phyloP scores from a whole-genome alignment of 2,329 filamentous ascomycete species.

The Aschersonia sp. region DNA sequence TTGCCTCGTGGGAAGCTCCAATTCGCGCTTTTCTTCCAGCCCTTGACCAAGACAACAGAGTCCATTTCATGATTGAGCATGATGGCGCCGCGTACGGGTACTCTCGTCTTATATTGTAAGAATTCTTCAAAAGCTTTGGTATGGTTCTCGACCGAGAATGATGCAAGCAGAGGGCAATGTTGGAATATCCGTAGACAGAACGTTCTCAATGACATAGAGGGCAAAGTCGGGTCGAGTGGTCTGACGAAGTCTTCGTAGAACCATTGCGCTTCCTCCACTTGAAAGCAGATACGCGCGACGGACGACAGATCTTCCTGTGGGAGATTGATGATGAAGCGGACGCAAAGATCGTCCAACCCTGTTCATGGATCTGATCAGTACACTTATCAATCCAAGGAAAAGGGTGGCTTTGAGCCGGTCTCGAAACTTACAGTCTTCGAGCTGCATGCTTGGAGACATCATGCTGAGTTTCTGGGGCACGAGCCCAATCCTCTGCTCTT shows the following conservation, averaged over 20 bases:
- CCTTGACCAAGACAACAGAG: constrained; percentile 81
- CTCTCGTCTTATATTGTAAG: constrained; percentile 81
- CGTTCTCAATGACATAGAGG: constrained; percentile 67
- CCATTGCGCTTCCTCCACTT: constrained; percentile 99
- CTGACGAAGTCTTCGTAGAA: constrained; percentile 99
- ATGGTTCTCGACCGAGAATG: constrained; percentile 65
- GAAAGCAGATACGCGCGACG: constrained; percentile 91
- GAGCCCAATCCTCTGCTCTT: constrained; percentile 5
- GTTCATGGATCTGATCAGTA: constrained; percentile 11
- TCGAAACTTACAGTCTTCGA: constrained; percentile 64
- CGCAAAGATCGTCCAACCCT: constrained; percentile 96
- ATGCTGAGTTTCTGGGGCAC: constrained; percentile 37
- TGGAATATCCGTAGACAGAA: constrained; percentile 89
- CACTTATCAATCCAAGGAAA: no score
- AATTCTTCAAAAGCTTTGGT: constrained; percentile 82
- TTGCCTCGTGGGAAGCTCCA: constrained; percentile 97
- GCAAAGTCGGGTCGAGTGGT: constrained; percentile 69
- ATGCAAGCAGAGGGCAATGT: constrained; percentile 78
- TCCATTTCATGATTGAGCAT: constrained; percentile 92
- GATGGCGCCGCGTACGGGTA: constrained; percentile 89
- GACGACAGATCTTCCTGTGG: constrained; percentile 81
- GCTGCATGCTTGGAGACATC: constrained; percentile 64
- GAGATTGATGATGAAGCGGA: constrained; percentile 95
- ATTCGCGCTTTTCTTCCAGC: constrained; percentile 91
- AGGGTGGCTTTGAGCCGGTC: no score